Evolutionary conservation across 2,329 filamentous ascomycete genomes (phyloP).

Genomic region (Coniochaeta ligniaria): DNA sequence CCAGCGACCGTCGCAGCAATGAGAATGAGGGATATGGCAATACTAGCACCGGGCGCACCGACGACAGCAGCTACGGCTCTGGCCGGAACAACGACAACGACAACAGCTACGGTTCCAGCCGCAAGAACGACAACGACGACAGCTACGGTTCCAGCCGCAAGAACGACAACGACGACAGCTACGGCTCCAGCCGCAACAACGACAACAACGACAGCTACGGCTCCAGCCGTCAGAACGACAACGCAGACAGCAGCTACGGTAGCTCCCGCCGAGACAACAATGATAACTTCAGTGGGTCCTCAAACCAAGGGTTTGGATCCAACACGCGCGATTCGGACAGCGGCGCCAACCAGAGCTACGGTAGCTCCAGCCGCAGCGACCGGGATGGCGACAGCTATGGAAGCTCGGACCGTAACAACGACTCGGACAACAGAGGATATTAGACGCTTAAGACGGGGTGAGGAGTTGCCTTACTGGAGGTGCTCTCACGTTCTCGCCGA

Average conservation of each 20-base stretch:
- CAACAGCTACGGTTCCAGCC: not conserved
- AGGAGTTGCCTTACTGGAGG: no score
- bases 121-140: not conserved
- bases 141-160: not conserved
- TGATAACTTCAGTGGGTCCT: not conserved
- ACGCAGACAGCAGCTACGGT: not conserved
- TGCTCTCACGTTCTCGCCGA: no score
- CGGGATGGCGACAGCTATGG: no score
- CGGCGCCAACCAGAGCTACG: not conserved
- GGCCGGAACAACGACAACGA: not conserved
- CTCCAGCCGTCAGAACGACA: not conserved
- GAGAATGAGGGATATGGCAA: not conserved
- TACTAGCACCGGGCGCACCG: not conserved
- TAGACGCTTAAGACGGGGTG: not conserved
- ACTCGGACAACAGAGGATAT: not conserved
- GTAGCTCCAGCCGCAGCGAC: no score
- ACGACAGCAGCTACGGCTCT: not conserved
- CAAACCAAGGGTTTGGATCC: not conserved
- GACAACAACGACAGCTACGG: not conserved
- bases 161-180: not conserved
- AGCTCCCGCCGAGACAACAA: not conserved
- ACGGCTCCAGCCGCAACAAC: not conserved
- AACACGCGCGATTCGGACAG: not conserved
- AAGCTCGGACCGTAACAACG: not conserved
- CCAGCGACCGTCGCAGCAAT: not conserved